phyloP scores from a whole-genome alignment of 306 rosid genomes.

The Citrullus mucosospermus region DNA sequence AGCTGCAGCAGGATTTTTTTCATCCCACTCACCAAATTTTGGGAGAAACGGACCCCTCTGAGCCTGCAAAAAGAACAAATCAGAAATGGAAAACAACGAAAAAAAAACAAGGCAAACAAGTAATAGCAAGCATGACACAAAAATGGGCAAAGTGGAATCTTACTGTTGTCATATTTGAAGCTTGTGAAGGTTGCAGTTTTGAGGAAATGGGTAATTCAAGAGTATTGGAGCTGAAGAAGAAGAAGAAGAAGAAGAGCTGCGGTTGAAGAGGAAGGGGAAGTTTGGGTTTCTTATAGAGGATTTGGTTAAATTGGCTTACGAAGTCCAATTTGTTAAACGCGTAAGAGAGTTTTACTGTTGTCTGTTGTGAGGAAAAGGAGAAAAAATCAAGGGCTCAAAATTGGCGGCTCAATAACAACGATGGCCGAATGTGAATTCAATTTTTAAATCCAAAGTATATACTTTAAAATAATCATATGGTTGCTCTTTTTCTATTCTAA shows the following conservation, averaged over 20 bases:
- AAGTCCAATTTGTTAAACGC: neutral
- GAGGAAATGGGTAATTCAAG: neutral
- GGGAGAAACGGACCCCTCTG: constrained; percentile 47
- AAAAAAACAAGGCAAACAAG: neutral
- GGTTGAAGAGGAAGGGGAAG: neutral
- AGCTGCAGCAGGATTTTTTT: constrained; percentile 66
- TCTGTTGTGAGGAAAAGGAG: too few relatives aligned
- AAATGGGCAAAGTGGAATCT: neutral
- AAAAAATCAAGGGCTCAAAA: neutral
- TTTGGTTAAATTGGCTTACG: neutral
- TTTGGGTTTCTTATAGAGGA: neutral
- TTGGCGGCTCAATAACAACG: neutral
- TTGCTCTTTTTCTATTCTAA: neutral
- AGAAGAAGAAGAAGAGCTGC: neutral
- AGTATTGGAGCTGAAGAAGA: neutral
- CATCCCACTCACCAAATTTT: constrained; percentile 95
- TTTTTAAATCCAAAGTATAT: neutral
- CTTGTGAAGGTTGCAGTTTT: neutral
- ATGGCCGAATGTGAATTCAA: neutral
- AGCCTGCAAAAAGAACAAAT: constrained; percentile 19
- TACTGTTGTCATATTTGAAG: neutral
- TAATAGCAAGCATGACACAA: neutral
- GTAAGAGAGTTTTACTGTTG: neutral
- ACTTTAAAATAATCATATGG: neutral
- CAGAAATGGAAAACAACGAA: neutral